Evolutionary conservation across 805 yeast genomes (phyloP), one percentile per base, ranked within the genome.

Genomic region (Candida qinlingensis): DNA sequence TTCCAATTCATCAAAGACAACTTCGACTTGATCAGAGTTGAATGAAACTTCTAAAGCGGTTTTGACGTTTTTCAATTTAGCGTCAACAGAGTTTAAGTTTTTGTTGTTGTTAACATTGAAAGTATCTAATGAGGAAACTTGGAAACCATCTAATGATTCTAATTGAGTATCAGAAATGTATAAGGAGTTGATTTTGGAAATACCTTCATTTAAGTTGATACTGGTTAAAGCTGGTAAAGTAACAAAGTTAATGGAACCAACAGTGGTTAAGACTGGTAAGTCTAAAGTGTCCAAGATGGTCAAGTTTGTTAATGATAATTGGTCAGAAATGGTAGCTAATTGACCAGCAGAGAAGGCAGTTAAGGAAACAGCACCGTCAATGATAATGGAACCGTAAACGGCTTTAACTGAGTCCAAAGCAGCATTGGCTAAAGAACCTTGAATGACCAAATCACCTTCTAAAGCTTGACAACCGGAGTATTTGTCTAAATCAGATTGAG

Each of bases 101-200:
- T 69, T 73, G 82, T 94, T 94, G 85, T 94, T 94, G 90, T 90
- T 91, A 63, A 94, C 79, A 75, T 92, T 76, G 73, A 84, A 83
- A 45, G 65, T 66, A 52, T 64, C 70, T 62, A 65, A 74, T 64
- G 64, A 68, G 62, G 60, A 69, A 45, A 77, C 79, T 52, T 71
- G 73, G 63, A 85, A 75, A 69, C 94, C 94, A 48, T 76, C 79
- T 63, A 87, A 77, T 44, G 83, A 71, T 62, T 75, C 75, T 65
- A 87, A 75, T 58, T 81, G 74, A 56, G 94, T 86, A 72, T 87
- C 91, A 45, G 92, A 79, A 61, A 87, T 77, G 66, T 73, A 66
- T 59, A 92, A 76, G 50, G 79, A 70, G 65, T 80, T 79, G 64
- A 95, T 91, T 59, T 82, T 75, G 61, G 87, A 76, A 63, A 94